Evolutionary conservation across 805 yeast genomes (phyloP).

Genomic region (Teunomyces aglyptinius): DNA sequence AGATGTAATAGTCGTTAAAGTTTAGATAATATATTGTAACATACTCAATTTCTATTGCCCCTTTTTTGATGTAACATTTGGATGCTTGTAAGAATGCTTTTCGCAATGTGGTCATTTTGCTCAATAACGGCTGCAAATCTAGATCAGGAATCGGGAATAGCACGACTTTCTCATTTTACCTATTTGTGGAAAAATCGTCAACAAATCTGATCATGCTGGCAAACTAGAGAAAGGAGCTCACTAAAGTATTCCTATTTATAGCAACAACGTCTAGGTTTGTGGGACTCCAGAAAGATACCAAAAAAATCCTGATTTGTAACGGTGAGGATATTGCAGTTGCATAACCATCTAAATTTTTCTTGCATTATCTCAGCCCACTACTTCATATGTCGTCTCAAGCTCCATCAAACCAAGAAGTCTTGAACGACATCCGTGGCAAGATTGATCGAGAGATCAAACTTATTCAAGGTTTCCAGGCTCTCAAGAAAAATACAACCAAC

Average conservation of each 20-base stretch:
- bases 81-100: too few relatives aligned
- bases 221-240: constrained; percentile 1
- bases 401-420: constrained; percentile 25
- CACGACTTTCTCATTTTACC: background rate
- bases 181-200: constrained; percentile 6
- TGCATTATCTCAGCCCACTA: background rate
- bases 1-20: constrained; percentile 55
- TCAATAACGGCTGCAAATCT: background rate
- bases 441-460: constrained; percentile 86
- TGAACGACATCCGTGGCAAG: constrained; percentile 74
- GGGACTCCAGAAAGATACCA: background rate
- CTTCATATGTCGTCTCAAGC: constrained; percentile 7
- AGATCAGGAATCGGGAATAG: constrained; percentile 1
- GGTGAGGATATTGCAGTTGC: background rate
- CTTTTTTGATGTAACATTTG: too few relatives aligned
- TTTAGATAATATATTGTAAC: constrained; percentile 23
- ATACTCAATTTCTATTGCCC: too few relatives aligned
- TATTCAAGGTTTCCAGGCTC: constrained; percentile 79
- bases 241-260: background rate
- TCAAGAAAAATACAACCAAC: constrained; percentile 77
- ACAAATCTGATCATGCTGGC: constrained; percentile 3
- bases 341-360: background rate
- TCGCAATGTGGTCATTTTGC: too few relatives aligned
- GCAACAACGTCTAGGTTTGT: background rate
- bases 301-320: background rate